Evolutionary conservation across 2,329 filamentous ascomycete species (phyloP), one percentile per base, ranked within the genome.

Genomic region (Helotiales sp.): DNA sequence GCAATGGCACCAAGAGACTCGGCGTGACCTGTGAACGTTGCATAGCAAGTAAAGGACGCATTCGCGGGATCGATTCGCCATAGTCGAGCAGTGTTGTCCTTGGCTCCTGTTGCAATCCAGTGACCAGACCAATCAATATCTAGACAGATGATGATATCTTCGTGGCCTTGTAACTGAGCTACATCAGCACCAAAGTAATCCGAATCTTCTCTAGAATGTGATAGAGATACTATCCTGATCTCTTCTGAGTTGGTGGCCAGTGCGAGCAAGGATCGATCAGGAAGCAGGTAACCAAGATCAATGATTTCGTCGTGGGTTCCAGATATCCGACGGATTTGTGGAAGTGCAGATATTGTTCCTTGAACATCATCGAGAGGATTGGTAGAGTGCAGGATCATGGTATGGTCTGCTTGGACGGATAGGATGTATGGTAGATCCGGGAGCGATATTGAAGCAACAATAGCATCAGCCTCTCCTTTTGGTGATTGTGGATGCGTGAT

Each of bases 221-320:
- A 44, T 12, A 95, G 81, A 1, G 91, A 96, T 2, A 99, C 86
- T 56, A 99, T 82, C 47, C 93, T 86, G 53, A 99, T 84, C 61
- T 96, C 93, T 74, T 99, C 95, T 0, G 93, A 91, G 72, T 99
- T 99, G 2, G 93, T 98, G 6, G 93, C 95, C 25, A 99, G 78
- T 5, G 95, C 96, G 61, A 99, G 81, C 52, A 96, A 76, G 2
- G 91, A 93, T 57, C 84, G 85, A 67, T 96, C 88, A 0, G 87
- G 84, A 1, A 95, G 85, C 54, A 98, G 79, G 68, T 95, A 97
- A 29, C 88, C 90, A 31, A 99, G 77, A 70, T 99, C 96, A 65
- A 99, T 97, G 52, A 99, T 92, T 72, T 99, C 95, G 71, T 99
- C 96, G 72, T 98, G 92, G 6, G 95, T 97, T 53, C 95, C 96